Evolutionary conservation across 2,329 filamentous ascomycete species (phyloP), one percentile per base, ranked within the genome.

Genomic region (Aspergillus bombycis): DNA sequence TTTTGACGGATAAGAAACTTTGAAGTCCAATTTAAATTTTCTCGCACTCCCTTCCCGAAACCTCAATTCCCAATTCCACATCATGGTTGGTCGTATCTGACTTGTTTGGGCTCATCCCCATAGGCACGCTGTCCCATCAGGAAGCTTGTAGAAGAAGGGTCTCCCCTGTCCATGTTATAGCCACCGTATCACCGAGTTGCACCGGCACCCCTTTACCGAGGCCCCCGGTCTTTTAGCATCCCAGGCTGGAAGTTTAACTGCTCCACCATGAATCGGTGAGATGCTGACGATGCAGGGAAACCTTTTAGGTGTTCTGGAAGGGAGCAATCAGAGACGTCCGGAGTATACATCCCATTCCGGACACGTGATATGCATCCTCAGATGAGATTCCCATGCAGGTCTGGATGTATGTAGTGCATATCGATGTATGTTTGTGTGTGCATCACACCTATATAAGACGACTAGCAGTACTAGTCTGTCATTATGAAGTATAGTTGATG

Each of bases 131-230:
- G 36, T 46, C 52, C 50, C 43, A 54, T 54, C 32, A 23, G n/a
- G 28, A 32, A 26, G 14, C n/a, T 36, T 12, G 19, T 38, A 23
- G 21, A 34, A 36, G 43, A 36, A 28, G 32, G 48, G 26, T 30
- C 26, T 28, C 43, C 52, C 52, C 14, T 55, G 34, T 38, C 26
- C 52, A 54, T 14, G 7, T 21, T 30, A 23, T 14, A 55, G 52
- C 52, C 52, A 55, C 52, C 16, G 52, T 38, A 57, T 61, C 59
- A 50, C 59, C 41, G 59, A 61, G 30, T 52, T 56, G 41, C 52
- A 30, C 52, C 59, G 59, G 43, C 41, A 41, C 19, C n/a, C 43
- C 28, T 21, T 59, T 43, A 32, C 23, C 28, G 52, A 36, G 10
- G 32, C 32, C 52, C 52, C 30, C 12, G 11, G 45, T 28, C 45